Conservation (phyloP, 345 rosid species). For the Erodium maritimum region DNA sequence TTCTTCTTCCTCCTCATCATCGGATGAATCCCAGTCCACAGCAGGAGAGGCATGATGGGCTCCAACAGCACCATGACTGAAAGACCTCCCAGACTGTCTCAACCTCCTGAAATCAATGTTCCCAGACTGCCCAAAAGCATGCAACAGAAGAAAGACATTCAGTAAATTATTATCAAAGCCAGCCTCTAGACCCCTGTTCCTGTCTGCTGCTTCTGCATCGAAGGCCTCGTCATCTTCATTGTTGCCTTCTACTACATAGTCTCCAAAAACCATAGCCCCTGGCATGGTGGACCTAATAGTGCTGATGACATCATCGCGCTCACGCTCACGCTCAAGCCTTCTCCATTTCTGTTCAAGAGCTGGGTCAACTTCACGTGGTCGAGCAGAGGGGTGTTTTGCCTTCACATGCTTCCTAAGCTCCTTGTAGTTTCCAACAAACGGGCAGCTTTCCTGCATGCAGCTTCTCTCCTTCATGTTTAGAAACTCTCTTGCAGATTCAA, state of each 20-base stretch:
- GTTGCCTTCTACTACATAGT: slow-evolving; percentile 64
- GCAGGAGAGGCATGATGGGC: slow-evolving; percentile 16
- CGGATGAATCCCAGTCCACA: slow-evolving; percentile 26
- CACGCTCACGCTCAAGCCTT: slow-evolving; percentile 65
- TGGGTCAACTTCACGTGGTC: slow-evolving; percentile 82
- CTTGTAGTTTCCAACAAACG: slow-evolving; percentile 64
- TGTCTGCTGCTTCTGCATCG: slow-evolving; percentile 22
- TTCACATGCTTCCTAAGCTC: slow-evolving; percentile 41
- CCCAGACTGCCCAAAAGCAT: slow-evolving; percentile 65
- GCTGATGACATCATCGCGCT: slow-evolving; percentile 63
- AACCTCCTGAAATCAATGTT: slow-evolving; percentile 3
- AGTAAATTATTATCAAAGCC: slow-evolving; percentile 54
- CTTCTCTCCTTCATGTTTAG: slow-evolving; percentile 64
- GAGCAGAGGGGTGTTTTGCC: slow-evolving; percentile 51
- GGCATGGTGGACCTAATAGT: slow-evolving; percentile 80
- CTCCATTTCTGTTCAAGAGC: slow-evolving; percentile 75
- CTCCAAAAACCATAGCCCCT: slow-evolving; percentile 77
- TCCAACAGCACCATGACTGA: not conserved
- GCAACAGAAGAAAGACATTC: slow-evolving; percentile 57
- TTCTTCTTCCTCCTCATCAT: too few species aligned
- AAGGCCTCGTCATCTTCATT: slow-evolving; percentile 21
- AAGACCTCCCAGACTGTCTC: slow-evolving; percentile 17
- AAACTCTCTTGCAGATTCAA: slow-evolving; percentile 69
- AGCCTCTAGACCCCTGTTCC: slow-evolving; percentile 30
- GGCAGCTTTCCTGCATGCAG: slow-evolving; percentile 91